Conservation (phyloP, 78 protist genomes). For the Reticulomyxa filosa region DNA sequence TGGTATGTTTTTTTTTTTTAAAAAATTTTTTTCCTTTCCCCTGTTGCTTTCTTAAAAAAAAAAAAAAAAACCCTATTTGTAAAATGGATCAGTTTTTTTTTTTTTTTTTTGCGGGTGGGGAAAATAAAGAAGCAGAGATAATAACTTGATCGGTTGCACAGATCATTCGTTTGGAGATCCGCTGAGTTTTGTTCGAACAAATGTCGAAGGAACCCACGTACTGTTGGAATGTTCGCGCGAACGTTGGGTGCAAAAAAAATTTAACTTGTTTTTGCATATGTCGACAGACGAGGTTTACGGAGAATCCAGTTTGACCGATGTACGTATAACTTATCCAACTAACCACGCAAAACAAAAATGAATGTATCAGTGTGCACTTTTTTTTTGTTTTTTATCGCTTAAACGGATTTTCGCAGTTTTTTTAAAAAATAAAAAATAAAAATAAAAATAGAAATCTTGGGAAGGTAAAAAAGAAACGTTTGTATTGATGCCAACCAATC, state of each 20-base stretch:
- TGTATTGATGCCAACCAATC: not conserved
- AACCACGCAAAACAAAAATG: too few relatives aligned
- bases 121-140: not conserved
- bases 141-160: not conserved
- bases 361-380: too few relatives aligned
- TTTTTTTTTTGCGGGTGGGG: not conserved
- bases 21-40: too few relatives aligned
- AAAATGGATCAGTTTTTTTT: too few relatives aligned
- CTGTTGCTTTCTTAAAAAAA: too few relatives aligned
- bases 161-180: conserved; percentile 50
- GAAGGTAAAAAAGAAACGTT: not conserved
- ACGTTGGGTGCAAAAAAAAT: conserved; percentile 6
- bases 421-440: too few relatives aligned
- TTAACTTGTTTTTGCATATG: conserved; percentile 79
- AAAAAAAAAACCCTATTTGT: too few relatives aligned
- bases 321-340: too few relatives aligned
- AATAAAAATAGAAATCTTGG: too few relatives aligned
- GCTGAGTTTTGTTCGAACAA: conserved; percentile 50
- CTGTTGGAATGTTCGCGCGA: conserved; percentile 46
- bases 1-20: conserved; percentile 12
- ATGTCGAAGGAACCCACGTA: conserved; percentile 75
- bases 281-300: conserved; percentile 94
- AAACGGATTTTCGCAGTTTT: too few relatives aligned
- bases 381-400: too few relatives aligned
- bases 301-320: too few relatives aligned